A percentile compares a stretch with the other conserved stretches of the same genome.
These are phyloP conservation scores for Phytophthora crassamura DNA, from an alignment of 352 stramenopile species.

Conservation along the genomic window DNA sequence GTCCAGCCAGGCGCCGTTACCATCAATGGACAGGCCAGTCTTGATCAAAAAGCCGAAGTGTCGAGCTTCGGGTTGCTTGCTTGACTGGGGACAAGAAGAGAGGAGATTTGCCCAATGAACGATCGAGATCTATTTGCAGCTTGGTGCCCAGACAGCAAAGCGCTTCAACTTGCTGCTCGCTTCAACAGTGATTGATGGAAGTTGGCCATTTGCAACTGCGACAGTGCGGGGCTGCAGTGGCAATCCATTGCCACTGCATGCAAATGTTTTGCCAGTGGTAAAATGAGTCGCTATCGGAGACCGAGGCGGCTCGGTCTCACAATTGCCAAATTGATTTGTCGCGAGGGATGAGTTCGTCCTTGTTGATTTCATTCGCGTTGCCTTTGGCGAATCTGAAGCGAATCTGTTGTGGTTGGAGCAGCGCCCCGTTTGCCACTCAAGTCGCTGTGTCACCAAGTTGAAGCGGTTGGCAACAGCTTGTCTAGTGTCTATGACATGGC, in stretches of 20 bases:
- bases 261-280: too few species aligned
- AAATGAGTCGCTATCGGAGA: too few species aligned
- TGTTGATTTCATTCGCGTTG: conserved; percentile 25
- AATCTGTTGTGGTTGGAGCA: too few species aligned
- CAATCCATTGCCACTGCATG: too few species aligned
- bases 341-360: neutral
- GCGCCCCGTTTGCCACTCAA: conserved; percentile 12
- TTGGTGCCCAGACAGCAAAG: too few species aligned
- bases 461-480: neutral
- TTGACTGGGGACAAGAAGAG: conserved; percentile 6
- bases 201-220: neutral
- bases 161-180: too few species aligned
- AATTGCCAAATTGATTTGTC: neutral
- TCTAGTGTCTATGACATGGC: too few species aligned
- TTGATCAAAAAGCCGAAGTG: conserved; percentile 24
- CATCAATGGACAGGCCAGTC: conserved; percentile 4
- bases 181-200: neutral
- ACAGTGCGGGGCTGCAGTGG: neutral
- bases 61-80: neutral
- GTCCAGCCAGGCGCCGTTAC: too few species aligned
- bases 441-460: neutral
- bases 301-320: too few species aligned
- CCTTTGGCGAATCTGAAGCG: conserved; percentile 8
- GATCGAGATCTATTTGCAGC: too few species aligned
- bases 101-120: conserved; percentile 12